Evolutionary conservation across 441 rosid species (phyloP), one percentile per base, ranked within the genome.

Genomic region (Corymbia calophylla): DNA sequence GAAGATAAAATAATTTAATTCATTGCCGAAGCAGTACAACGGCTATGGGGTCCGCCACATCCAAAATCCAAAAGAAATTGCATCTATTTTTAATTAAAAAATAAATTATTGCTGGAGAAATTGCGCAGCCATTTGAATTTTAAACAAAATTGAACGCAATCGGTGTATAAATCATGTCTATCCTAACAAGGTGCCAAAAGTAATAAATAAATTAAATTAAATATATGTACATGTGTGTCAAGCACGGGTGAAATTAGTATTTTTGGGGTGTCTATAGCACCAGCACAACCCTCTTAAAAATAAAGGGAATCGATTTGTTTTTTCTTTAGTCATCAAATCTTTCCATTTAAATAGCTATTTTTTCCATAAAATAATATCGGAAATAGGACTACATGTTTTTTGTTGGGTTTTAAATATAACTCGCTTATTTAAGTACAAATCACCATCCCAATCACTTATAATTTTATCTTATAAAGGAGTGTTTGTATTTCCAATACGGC

Each of bases 151-250:
- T 39, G 17, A 77, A 77, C 44, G 84, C 51, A 12, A 77, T 77
- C n/a, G n/a, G 84, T 18, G 84, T 3, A 44, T 12, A 0, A 39
- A 11, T 6, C 0, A 23, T 23, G 84, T 14, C n/a, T 0, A 25
- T 44, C 77, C 19, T 19, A 18, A 23, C 21, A 55, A 5, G 55
- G 19, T 55, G 60, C 25, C 25, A 19, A 55, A 19, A 21, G 44
- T 55, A 56, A 53, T 53, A 16, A 53, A 14, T 53, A 53, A 53
- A 53, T 14, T 6, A 62, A 29, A 29, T 62, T 62, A 58, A 55
- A 58, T 25, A 5, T 58, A 6, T 58, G 3, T 9, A 1, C 44
- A 8, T 66, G 44, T 31, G 32, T 32, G 80, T 68, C 7, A 9
- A 70, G 35, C 14, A 5, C 1, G 25, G 81, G 29, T 47, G 47